A percentile compares a stretch with the other conserved stretches of the same genome.
These are phyloP conservation scores for Anthracocystis panici-leucophaei DNA, from an alignment of 1,284 basidiomycete species.

Conservation along the genomic window DNA sequence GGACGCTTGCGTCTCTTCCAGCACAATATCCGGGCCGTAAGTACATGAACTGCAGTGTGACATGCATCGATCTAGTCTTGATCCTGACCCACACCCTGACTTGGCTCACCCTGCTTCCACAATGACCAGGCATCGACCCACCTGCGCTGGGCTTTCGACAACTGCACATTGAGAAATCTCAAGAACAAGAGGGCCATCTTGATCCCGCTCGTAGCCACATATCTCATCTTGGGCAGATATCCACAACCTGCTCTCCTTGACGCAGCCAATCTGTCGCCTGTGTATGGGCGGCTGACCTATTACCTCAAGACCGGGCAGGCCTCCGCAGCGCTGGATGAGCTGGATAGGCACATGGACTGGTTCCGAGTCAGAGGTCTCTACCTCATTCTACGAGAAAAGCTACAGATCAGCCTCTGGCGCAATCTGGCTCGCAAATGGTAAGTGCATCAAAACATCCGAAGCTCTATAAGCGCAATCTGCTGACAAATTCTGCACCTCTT, in stretches of 20 bases:
- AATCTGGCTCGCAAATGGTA: constrained; percentile 69
- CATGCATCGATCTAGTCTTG: background rate
- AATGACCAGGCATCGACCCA: constrained; percentile 64
- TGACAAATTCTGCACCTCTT: constrained; percentile 2
- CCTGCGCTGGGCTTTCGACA: constrained; percentile 69
- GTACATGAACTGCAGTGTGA: constrained; percentile 2
- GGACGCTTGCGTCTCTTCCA: constrained; percentile 71
- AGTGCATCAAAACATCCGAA: constrained; percentile 18
- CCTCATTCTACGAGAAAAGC: constrained; percentile 70
- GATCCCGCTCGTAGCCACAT: constrained; percentile 69
- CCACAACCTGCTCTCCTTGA: constrained; percentile 63
- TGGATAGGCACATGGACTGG: constrained; percentile 68
- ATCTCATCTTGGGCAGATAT: constrained; percentile 70
- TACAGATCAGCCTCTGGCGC: constrained; percentile 71
- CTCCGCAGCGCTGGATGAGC: constrained; percentile 48
- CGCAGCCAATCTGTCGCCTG: constrained; percentile 57
- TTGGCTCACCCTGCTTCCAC: background rate
- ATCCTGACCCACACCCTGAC: background rate
- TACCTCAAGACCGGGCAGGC: constrained; percentile 67
- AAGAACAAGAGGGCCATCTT: constrained; percentile 69
- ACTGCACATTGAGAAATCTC: constrained; percentile 60
- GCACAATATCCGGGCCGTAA: constrained; percentile 67
- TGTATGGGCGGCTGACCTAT: constrained; percentile 56
- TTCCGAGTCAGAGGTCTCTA: constrained; percentile 69
- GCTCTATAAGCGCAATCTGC: background rate